phyloP scores from a whole-genome alignment of 345 rosid genomes.

The Citrus sp. region DNA sequence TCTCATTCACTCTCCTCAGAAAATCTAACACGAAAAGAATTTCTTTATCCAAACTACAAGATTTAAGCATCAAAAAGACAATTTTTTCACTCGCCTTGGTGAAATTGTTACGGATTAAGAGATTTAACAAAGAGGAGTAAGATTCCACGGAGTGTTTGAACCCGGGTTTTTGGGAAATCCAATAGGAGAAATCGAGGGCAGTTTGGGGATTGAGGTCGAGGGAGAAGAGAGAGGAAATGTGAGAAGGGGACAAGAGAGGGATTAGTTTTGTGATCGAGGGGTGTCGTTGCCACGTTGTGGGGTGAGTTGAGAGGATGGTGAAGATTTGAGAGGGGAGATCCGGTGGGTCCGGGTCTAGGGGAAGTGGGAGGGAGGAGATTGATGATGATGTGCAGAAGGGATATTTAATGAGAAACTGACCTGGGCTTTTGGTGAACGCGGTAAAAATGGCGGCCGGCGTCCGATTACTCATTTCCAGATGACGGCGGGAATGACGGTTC shows the following conservation, averaged over 20 bases:
- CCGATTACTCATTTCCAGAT: slow-evolving; percentile 23
- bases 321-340: slow-evolving; percentile 38
- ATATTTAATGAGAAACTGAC: slow-evolving; percentile 11
- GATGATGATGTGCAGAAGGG: slow-evolving; percentile 16
- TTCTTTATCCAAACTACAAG: slow-evolving; percentile 42
- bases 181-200: slow-evolving; percentile 52
- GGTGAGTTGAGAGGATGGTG: slow-evolving; percentile 44
- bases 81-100: slow-evolving; percentile 41
- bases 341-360: slow-evolving; percentile 19
- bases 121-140: slow-evolving; percentile 41
- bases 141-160: slow-evolving; percentile 52
- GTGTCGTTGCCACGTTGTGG: slow-evolving; percentile 49
- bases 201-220: slow-evolving; percentile 43
- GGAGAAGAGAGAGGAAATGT: slow-evolving; percentile 42
- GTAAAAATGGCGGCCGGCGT: slow-evolving; percentile 4
- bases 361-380: slow-evolving; percentile 11
- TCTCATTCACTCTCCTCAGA: slow-evolving; percentile 38
- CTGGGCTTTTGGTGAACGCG: neutral
- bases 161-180: slow-evolving; percentile 40
- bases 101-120: slow-evolving; percentile 35
- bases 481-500: slow-evolving; percentile 4
- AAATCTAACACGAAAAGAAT: slow-evolving; percentile 33
- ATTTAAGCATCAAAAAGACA: slow-evolving; percentile 45
- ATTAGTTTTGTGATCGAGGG: slow-evolving; percentile 36
- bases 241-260: slow-evolving; percentile 43